These are phyloP conservation scores for Fusarium verrucosum DNA, from an alignment of 2,329 filamentous ascomycete species.

Conservation along the genomic window DNA sequence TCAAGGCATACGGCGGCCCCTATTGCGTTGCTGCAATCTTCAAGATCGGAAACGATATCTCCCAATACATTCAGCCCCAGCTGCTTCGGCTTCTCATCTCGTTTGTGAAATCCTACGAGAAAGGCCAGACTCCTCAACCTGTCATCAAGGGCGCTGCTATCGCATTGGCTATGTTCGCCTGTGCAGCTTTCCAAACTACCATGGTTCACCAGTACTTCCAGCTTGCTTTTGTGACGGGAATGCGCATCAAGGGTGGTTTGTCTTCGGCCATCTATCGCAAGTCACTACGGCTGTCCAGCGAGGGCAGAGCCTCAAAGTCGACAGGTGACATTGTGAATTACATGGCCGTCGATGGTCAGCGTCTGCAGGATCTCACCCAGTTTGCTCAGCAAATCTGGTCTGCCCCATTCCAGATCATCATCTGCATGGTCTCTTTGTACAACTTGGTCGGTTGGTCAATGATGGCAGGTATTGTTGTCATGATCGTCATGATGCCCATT, in stretches of 20 bases:
- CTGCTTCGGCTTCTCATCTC: conserved; percentile 83
- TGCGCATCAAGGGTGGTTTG: conserved; percentile 93
- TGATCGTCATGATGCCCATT: conserved; percentile 97
- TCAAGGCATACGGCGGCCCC: conserved; percentile 83
- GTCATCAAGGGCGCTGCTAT: conserved; percentile 86
- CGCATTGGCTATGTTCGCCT: conserved; percentile 88
- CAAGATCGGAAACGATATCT: conserved; percentile 86
- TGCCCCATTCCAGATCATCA: conserved; percentile 92
- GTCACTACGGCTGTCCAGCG: conserved; percentile 88
- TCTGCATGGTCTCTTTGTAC: conserved; percentile 97
- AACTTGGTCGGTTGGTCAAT: conserved; percentile 94
- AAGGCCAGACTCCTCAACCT: conserved; percentile 72
- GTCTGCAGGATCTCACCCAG: conserved; percentile 92
- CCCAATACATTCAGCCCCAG: conserved; percentile 92
- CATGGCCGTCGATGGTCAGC: conserved; percentile 98
- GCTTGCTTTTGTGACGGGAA: conserved; percentile 90
- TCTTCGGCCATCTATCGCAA: conserved; percentile 94
- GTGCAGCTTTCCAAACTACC: conserved; percentile 85
- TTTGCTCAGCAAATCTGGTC: conserved; percentile 97
- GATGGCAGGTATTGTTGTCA: conserved; percentile 92
- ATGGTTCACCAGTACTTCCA: conserved; percentile 99
- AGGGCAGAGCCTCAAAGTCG: conserved; percentile 86
- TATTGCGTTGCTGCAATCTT: conserved; percentile 85
- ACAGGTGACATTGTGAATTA: conserved; percentile 99
- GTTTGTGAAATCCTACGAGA: conserved; percentile 82